Evolutionary conservation across 352 stramenopile species (phyloP).

Genomic region (Phytopythium aichiense): DNA sequence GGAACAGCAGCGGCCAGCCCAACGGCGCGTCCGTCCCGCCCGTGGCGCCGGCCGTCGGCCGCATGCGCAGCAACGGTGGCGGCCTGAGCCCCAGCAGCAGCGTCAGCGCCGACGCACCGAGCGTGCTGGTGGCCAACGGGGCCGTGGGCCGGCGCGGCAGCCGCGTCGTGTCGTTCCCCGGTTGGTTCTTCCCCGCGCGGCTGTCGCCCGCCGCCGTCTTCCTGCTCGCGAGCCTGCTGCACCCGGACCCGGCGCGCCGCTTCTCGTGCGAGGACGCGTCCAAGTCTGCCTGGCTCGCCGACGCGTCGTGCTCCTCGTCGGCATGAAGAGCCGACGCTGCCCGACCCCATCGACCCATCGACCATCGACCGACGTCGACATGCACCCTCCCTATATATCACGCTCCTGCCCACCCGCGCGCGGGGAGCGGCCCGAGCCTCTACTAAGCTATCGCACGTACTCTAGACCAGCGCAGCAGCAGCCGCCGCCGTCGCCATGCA

Average conservation of each 20-base stretch:
- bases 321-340: conserved; percentile 10
- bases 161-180: conserved; percentile 59
- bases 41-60: conserved; percentile 7
- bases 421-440: not conserved
- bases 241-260: conserved; percentile 77
- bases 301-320: conserved; percentile 14
- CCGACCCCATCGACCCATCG: too few species aligned
- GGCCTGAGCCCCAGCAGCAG: not conserved
- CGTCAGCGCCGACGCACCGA: conserved; percentile 9
- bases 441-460: conserved; percentile 9
- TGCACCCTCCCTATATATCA: conserved; percentile 22
- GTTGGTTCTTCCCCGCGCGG: conserved; percentile 81
- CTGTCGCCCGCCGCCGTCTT: conserved; percentile 61
- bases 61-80: conserved; percentile 5
- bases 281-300: conserved; percentile 66
- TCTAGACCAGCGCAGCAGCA: conserved; percentile 3
- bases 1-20: conserved; percentile 16
- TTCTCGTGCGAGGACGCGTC: conserved; percentile 81
- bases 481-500: not conserved
- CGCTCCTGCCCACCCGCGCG: not conserved
- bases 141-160: conserved; percentile 28
- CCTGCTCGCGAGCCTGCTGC: conserved; percentile 74
- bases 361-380: not conserved
- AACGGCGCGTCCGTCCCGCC: conserved; percentile 16
- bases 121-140: conserved; percentile 11